Evolutionary conservation across 345 rosid species (phyloP).

Genomic region (Populus pruinosa): DNA sequence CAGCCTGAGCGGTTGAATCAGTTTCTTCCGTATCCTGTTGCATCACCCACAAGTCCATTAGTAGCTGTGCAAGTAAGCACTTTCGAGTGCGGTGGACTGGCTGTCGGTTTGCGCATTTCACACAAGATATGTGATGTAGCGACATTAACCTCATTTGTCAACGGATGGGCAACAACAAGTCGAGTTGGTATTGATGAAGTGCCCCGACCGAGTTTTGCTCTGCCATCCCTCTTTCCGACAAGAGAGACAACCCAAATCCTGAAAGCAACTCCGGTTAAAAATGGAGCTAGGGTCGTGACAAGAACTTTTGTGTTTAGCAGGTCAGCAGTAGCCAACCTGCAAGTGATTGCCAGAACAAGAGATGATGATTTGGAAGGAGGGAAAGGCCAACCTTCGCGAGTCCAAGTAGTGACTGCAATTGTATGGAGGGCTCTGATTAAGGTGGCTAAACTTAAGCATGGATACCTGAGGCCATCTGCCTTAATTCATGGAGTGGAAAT

Average conservation of each 20-base stretch:
- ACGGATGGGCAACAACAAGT: conserved; percentile 9
- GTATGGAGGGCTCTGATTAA: conserved; percentile 28
- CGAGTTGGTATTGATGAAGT: neutral
- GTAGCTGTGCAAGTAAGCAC: neutral
- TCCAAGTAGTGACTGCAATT: conserved; percentile 39
- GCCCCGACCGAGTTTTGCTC: neutral
- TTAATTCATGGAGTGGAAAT: conserved; percentile 4
- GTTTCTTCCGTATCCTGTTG: neutral
- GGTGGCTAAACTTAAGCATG: conserved; percentile 1
- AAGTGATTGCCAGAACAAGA: neutral
- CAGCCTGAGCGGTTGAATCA: neutral
- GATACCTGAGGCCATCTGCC: conserved; percentile 13
- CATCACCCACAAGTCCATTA: conserved; percentile 16
- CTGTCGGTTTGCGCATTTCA: neutral
- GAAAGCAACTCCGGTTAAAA: neutral
- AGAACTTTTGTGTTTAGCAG: conserved; percentile 29
- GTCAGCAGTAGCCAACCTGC: neutral
- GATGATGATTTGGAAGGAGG: neutral
- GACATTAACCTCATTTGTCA: neutral
- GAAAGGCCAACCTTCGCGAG: conserved; percentile 27
- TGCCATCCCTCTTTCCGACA: conserved; percentile 2
- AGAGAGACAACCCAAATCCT: neutral
- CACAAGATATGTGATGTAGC: conserved; percentile 18
- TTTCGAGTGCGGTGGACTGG: conserved; percentile 2
- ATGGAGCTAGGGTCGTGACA: conserved; percentile 16